Percentiles rank a stretch among this genome's conserved stretches.
phyloP scores from a whole-genome alignment of 2,329 filamentous ascomycete species.

The Lachnellula hyalina region DNA sequence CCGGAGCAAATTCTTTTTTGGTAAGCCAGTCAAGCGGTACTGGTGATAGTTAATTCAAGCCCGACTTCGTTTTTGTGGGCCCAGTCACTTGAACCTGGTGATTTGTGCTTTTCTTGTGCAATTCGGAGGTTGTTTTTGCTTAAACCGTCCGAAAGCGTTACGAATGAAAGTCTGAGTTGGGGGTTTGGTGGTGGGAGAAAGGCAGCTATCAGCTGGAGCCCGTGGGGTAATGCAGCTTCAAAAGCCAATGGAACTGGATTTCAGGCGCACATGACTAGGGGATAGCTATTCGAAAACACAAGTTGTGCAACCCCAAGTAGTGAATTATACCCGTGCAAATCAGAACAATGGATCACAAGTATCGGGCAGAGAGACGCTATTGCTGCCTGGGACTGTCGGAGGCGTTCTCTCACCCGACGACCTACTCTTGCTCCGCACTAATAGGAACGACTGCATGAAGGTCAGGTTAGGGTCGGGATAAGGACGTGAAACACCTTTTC shows the following conservation, averaged over 20 bases:
- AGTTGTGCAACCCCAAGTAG: background rate
- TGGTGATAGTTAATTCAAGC: no score
- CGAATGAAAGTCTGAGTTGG: background rate
- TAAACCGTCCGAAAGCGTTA: background rate
- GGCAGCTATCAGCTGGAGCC: background rate
- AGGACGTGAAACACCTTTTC: background rate
- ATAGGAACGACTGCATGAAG: background rate
- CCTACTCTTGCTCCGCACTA: background rate
- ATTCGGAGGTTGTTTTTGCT: background rate
- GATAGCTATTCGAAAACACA: background rate
- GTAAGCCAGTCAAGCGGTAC: no score
- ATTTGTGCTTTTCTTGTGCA: no score
- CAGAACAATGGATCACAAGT: background rate
- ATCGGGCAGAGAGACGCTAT: background rate
- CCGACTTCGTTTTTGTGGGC: no score
- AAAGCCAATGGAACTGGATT: background rate
- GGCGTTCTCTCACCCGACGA: background rate
- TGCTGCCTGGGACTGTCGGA: background rate
- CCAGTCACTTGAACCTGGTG: no score
- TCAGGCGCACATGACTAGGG: background rate
- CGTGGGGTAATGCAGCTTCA: conserved; percentile 1
- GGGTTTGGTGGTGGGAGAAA: background rate
- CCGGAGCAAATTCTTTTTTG: background rate
- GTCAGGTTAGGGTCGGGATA: background rate
- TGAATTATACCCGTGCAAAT: background rate